A percentile compares a stretch with the other conserved stretches of the same genome.
Evolutionary conservation across 2,329 filamentous ascomycete species (phyloP).

Genomic region (Gnomoniopsis smithogilvyi): DNA sequence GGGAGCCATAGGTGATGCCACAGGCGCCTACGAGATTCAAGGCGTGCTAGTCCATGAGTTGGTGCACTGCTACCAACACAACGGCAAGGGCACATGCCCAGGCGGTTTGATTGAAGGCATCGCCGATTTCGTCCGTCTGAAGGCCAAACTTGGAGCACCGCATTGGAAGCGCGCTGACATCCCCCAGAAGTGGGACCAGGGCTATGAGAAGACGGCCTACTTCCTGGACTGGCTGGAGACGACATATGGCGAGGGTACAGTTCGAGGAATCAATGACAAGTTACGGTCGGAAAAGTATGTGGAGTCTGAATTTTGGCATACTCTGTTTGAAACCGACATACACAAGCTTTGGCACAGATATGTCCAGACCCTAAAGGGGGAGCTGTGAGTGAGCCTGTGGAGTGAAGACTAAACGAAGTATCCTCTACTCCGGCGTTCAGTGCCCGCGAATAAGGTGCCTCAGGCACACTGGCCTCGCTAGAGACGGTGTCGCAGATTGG

Average conservation of each 20-base stretch:
- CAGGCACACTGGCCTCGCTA: too few species aligned
- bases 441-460: too few species aligned
- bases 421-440: too few species aligned
- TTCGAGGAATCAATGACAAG: constrained; percentile 64
- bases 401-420: too few species aligned
- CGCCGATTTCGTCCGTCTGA: constrained; percentile 87
- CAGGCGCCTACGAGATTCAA: constrained; percentile 57
- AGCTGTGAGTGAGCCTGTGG: constrained; percentile 16
- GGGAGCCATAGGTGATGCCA: constrained; percentile 32
- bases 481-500: too few species aligned
- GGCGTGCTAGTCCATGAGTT: constrained; percentile 91
- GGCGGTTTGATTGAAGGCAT: constrained; percentile 86
- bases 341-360: constrained; percentile 75
- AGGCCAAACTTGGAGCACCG: constrained; percentile 68
- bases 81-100: constrained; percentile 58
- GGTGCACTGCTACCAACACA: constrained; percentile 91
- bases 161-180: constrained; percentile 69
- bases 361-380: constrained; percentile 30
- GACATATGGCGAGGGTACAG: constrained; percentile 56
- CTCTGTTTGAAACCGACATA: constrained; percentile 64
- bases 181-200: constrained; percentile 71
- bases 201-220: constrained; percentile 88
- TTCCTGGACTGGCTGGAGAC: constrained; percentile 84
- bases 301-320: constrained; percentile 63
- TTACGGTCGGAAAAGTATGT: constrained; percentile 63